Evolutionary conservation across 2,329 filamentous ascomycete species (phyloP), one percentile per base, ranked within the genome.

Genomic region (Fusarium acutatum): DNA sequence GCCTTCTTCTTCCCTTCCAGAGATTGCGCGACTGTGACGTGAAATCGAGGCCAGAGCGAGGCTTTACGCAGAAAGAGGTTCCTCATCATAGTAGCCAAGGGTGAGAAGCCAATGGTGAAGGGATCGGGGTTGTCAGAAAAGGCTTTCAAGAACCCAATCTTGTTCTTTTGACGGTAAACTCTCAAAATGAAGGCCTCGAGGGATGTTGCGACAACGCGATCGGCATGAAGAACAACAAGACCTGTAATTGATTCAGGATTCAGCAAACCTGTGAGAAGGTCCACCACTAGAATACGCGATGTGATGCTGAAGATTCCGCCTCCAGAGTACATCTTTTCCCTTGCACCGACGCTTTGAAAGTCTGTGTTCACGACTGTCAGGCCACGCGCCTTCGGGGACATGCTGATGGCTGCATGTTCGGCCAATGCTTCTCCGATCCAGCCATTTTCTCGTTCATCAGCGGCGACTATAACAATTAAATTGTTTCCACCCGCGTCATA

Each of bases 401-500:
- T 92, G 85, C 94, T 98, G 80, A 97, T 91, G 71, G 94, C 95
- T 80, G 95, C 95, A 84, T 98, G 95, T 84, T 99, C 96, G 30
- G 96, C 96, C 80, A 99, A 86, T 35, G 95, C 94, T 85, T 98
- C 96, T 75, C 96, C 96, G 68, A 99, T 95, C 95, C 96, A 98
- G 63, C 92, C 92, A 89, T 98, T 98, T 80, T 99, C 96, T 67
- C 94, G 91, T 38, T 98, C 95, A 68, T 96, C 93, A 40, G 96
- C 95, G 15, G 95, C 95, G 46, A 98, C 91, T 26, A 99, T 84
- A 49, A 99, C 86, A 54, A 99, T 92, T 61, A 99, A 86, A 79
- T 97, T 98, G 83, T 96, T 97, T 20, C 96, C 96, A 7, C 94
- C 94, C 3, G 95, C 95, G 88, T 99, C 96, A 84, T 98, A 98